These are phyloP conservation scores for Aspergillus ustus DNA, from an alignment of 2,329 filamentous ascomycete species.

Conservation along the genomic window DNA sequence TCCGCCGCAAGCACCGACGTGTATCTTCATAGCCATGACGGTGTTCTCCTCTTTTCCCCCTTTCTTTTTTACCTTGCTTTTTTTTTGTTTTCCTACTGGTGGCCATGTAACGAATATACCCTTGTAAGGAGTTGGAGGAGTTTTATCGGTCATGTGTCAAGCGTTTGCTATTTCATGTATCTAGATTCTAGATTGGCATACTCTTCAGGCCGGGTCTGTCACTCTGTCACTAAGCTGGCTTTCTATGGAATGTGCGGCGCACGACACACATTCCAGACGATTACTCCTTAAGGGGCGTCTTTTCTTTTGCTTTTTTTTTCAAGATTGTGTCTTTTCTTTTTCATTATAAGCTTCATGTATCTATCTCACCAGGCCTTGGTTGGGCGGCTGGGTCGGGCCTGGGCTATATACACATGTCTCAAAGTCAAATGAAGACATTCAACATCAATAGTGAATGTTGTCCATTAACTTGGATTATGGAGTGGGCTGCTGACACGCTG, in stretches of 20 bases:
- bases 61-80: background rate
- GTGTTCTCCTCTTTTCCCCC: background rate
- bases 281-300: background rate
- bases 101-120: background rate
- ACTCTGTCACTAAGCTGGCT: background rate
- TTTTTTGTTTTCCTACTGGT: background rate
- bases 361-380: background rate
- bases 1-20: constrained; percentile 30
- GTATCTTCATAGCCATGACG: background rate
- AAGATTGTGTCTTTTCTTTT: background rate
- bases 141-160: background rate
- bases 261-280: background rate
- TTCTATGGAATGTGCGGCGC: background rate
- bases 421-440: background rate
- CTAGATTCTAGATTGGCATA: background rate
- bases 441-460: background rate
- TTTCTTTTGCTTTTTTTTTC: background rate
- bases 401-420: background rate
- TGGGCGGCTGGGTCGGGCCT: constrained; percentile 5
- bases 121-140: background rate
- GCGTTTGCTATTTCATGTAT: background rate
- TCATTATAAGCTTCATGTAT: background rate
- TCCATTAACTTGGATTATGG: background rate
- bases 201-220: background rate
- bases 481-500: background rate